Percentiles rank a stretch among this genome's conserved stretches.
phyloP scores from a whole-genome alignment of 2,329 filamentous ascomycete genomes.

The Lachnellula willkommii region DNA sequence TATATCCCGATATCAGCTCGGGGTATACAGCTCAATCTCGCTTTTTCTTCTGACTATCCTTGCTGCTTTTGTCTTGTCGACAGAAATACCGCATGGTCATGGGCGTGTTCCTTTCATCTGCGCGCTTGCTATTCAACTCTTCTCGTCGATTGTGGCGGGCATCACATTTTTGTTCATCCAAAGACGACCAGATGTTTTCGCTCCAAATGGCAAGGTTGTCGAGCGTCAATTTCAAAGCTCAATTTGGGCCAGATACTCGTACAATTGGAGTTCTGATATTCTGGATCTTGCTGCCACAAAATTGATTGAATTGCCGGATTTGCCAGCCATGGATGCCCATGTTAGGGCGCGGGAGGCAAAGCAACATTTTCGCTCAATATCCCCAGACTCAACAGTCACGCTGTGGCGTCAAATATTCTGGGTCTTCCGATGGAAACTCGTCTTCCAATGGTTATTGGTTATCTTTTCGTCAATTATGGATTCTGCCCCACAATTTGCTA shows the following conservation, averaged over 20 bases:
- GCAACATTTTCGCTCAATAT: slow-evolving; percentile 44
- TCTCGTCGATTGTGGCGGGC: neutral
- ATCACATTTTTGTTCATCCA: slow-evolving; percentile 40
- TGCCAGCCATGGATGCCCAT: slow-evolving; percentile 46
- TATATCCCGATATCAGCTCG: too few relatives aligned
- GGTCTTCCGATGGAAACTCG: slow-evolving; percentile 43
- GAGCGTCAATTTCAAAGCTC: slow-evolving; percentile 59
- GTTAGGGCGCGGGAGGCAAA: slow-evolving; percentile 46
- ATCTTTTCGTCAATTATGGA: slow-evolving; percentile 13
- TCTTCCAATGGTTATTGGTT: neutral
- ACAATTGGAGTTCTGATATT: slow-evolving; percentile 54
- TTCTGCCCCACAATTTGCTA: slow-evolving; percentile 16
- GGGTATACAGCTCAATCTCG: too few relatives aligned
- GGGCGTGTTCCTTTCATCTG: too few relatives aligned
- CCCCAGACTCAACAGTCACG: slow-evolving; percentile 36
- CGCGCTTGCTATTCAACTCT: too few relatives aligned
- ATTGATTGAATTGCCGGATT: slow-evolving; percentile 54
- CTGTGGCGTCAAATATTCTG: slow-evolving; percentile 55
- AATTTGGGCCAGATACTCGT: slow-evolving; percentile 57
- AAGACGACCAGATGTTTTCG: slow-evolving; percentile 61
- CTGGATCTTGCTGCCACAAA: slow-evolving; percentile 51
- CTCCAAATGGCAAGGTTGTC: slow-evolving; percentile 36
- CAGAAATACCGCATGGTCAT: too few relatives aligned
- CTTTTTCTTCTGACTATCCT: too few relatives aligned
- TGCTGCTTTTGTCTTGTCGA: too few relatives aligned